These are phyloP conservation scores for Actinomortierella wolfii DNA, from an alignment of 371 early-diverging fungal genomes.

Conservation along the genomic window DNA sequence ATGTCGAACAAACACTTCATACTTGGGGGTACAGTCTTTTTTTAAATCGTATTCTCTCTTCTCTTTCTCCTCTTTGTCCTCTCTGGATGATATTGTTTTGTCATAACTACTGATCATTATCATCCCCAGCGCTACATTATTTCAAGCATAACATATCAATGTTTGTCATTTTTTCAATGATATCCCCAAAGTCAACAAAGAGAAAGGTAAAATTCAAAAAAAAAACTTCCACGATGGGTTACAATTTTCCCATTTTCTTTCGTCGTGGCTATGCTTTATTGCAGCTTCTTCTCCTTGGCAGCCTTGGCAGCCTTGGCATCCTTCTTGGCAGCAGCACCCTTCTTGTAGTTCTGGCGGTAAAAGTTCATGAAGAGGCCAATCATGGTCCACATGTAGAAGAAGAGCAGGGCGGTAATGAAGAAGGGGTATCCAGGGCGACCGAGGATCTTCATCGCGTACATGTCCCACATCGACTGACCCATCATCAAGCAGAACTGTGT, in stretches of 20 bases:
- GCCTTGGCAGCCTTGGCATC: conserved; percentile 16
- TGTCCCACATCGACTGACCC: conserved; percentile 57
- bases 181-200: not conserved
- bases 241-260: not conserved
- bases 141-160: too few relatives aligned
- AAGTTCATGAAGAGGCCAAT: conserved; percentile 67
- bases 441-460: conserved; percentile 40
- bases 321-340: conserved; percentile 34
- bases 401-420: conserved; percentile 53
- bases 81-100: too few relatives aligned
- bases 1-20: too few relatives aligned
- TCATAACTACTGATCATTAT: too few relatives aligned
- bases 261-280: conserved; percentile 12
- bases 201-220: not conserved
- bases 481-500: conserved; percentile 64
- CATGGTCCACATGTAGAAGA: conserved; percentile 70
- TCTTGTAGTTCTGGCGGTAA: conserved; percentile 48
- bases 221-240: not conserved
- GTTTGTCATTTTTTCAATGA: too few relatives aligned
- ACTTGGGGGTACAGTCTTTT: too few relatives aligned
- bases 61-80: too few relatives aligned
- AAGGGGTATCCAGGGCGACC: conserved; percentile 54
- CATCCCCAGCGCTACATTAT: too few relatives aligned
- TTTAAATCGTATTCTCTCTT: too few relatives aligned
- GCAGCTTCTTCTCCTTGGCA: conserved; percentile 42